Evolutionary conservation across 169 alveolate species (phyloP), one percentile per base, ranked within the genome.

Genomic region (Eimeria falciformis): DNA sequence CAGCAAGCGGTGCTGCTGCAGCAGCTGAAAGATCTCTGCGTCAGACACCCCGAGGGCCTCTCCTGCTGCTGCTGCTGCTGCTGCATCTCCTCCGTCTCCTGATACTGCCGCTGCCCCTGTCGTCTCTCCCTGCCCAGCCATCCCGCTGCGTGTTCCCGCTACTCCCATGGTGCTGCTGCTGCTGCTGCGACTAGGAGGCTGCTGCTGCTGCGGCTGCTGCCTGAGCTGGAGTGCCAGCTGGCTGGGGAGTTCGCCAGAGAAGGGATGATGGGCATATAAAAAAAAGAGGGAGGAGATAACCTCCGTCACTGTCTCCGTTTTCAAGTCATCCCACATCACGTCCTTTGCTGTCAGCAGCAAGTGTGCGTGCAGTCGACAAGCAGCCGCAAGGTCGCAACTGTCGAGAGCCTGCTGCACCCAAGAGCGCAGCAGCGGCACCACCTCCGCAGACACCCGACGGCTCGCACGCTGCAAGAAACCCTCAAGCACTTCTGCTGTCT

Each of bases 331-430:
- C 40, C 79, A 27, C 4, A 65, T 66, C 40, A 9, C 40, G 23
- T 93, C 81, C 66, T 93, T 92, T 78, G 37, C 62, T 33, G 85
- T 71, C 68, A 50, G 55, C 23, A 92, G 91, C 56, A 93, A 65
- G 82, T 93, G 95, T 18, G 94, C 93, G 55, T 93, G 84, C 45
- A 93, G 55, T 25, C 86, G 82, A 25, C 95, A 93, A 5, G 93
- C 89, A 6, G 91, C 71, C 5, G 88, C 55, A 23, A 93, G 55
- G 50, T 93, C 93, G 18, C 87, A 62, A 73, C 85, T 84, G n/a
- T 46, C 88, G 21, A 90, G 69, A 17, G 95, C 95, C 47, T 83
- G 69, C 56, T 53, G 55, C 84, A 82, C 86, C 94, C 94, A 93
- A 12, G 77, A 78, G 50, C 66, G 69, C 45, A 93, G 68, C 87